These are phyloP conservation scores for Fraxinus dipetala DNA, from an alignment of 305 asterid species.

Conservation along the genomic window DNA sequence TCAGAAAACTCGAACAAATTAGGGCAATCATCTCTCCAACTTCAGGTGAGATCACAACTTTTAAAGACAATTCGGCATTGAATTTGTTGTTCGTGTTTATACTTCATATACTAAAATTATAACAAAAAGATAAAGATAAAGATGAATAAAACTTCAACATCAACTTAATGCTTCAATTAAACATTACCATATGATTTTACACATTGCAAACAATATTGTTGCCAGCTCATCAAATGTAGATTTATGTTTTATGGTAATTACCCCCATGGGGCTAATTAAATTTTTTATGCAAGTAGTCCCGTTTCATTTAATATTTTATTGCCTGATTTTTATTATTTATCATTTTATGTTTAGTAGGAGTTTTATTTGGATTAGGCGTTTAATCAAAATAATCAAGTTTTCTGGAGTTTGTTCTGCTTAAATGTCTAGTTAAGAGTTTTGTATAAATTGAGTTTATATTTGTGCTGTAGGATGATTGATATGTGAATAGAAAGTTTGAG, in stretches of 20 bases:
- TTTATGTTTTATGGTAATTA: neutral
- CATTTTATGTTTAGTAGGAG: neutral
- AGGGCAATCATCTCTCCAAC: slow-evolving; percentile 26
- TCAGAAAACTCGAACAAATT: slow-evolving; percentile 33
- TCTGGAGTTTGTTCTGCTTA: neutral
- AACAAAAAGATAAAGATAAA: neutral
- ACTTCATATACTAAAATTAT: neutral
- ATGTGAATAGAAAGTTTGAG: neutral
- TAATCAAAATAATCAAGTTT: neutral
- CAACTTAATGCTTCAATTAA: neutral
- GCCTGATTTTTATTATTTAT: neutral
- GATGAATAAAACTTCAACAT: neutral
- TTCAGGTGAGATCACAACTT: slow-evolving; percentile 31
- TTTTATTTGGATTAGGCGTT: neutral
- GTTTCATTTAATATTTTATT: neutral
- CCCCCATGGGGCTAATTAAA: neutral
- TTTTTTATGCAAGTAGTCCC: neutral
- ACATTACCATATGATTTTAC: neutral
- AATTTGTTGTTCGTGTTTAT: neutral
- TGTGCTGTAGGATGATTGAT: neutral
- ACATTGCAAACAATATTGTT: neutral
- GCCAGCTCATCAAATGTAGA: neutral
- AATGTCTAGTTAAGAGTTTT: neutral
- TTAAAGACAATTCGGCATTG: neutral
- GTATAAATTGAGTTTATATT: neutral